These are phyloP conservation scores for Pseudogymnoascus sp. DNA, from an alignment of 2,329 filamentous ascomycete species.

Conservation along the genomic window DNA sequence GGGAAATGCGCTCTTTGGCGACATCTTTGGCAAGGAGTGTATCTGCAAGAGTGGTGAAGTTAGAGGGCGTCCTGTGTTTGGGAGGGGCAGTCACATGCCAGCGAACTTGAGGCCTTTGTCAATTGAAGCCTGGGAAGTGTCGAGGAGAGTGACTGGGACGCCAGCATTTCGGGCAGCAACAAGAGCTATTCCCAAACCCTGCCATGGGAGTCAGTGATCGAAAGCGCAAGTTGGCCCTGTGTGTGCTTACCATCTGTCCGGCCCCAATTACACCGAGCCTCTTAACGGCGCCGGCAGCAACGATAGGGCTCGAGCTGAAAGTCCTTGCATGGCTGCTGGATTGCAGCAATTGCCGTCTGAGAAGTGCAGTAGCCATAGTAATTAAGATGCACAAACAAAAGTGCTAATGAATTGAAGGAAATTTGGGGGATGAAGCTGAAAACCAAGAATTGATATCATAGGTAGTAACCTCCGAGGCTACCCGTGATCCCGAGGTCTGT, in stretches of 20 bases:
- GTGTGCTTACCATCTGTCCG: conserved; percentile 78
- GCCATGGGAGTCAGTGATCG: conserved; percentile 22
- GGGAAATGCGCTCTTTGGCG: conserved; percentile 74
- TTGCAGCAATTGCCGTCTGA: conserved; percentile 21
- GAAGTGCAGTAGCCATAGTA: conserved; percentile 24
- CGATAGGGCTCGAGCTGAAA: conserved; percentile 62
- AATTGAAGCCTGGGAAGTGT: conserved; percentile 74
- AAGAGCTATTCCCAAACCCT: conserved; percentile 93
- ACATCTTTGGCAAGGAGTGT: conserved; percentile 93
- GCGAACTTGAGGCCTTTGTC: conserved; percentile 88
- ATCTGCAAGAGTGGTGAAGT: conserved; percentile 42
- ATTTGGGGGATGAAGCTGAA: conserved; percentile 5
- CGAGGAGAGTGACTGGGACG: conserved; percentile 78
- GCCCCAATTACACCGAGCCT: conserved; percentile 86
- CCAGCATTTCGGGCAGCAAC: conserved; percentile 80
- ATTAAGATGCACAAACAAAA: conserved; percentile 1
- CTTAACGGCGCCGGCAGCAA: conserved; percentile 66
- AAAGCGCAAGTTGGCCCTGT: not conserved
- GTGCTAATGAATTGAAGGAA: not conserved
- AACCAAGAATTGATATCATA: not conserved
- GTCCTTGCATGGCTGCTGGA: conserved; percentile 31
- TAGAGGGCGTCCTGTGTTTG: not conserved
- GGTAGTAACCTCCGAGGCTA: not conserved
- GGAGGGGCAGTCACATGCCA: conserved; percentile 40
- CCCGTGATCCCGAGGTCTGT: not conserved